Base-by-base conservation (phyloP, 73 alveolate genomes). In the Urostyla sp. region DNA sequence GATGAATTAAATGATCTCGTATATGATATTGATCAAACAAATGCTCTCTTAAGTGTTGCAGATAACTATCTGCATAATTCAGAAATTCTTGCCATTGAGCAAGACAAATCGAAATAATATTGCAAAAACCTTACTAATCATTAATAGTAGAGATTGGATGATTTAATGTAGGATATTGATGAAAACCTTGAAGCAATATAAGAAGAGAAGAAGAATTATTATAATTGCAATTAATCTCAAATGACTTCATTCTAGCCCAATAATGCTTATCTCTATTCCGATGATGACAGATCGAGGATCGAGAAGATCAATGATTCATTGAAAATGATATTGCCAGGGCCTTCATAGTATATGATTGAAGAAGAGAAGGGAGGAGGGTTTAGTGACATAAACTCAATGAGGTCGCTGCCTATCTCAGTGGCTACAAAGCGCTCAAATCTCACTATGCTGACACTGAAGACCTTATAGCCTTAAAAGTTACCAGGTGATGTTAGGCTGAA, bases 1-100 rank as follows among this genome's bases (percentile, higher is more conserved):
- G 80, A 66, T 40, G 80, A 66, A 26, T 46, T 40, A 4, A 10
- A 66, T 27, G 80, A 66, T 66, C 66, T 43, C 8, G 80, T 66
- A 18, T 66, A 66, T 44, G 80, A 66, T 28, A 40, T 40, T 44
- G 80, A 37, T 4, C 44, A 66, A 66, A 31, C 60, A 4, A 13
- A 43, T 40, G 59, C 63, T 21, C 23, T 66, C 4, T 24, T 66
- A 63, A 63, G 44, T 6, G 43, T 18, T 46, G 80, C 80, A 6
- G 67, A 66, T 66, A 63, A 66, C 27, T 66, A 18, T 26, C 48
- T 66, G 5, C 7, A 66, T 13, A 18, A 44, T 18, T 63, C 80
- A 26, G 63, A 66, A 21, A 40, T 66, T 48, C 23, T 66, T 1
- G 21, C 63, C 7, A 16, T 43, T 31, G 44, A 66, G 27, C 37